Percentiles rank a stretch among this genome's conserved stretches.
Conservation (phyloP, 441 rosid genomes). For the Biscutella laevigata region DNA sequence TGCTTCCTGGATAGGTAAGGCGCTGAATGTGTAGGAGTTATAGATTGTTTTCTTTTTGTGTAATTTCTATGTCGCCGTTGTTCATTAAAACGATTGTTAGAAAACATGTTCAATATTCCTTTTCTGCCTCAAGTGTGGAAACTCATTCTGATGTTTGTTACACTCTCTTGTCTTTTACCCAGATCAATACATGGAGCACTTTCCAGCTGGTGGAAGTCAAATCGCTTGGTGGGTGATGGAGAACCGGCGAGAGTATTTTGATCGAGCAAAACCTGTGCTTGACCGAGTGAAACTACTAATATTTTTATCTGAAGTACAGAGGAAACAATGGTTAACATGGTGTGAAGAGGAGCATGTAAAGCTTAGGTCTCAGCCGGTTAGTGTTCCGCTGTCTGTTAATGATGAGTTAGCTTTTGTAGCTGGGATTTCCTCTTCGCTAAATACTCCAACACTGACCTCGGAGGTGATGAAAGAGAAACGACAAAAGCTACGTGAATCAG, state of each 20-base stretch:
- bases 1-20: constrained; percentile 89
- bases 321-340: constrained; percentile 87
- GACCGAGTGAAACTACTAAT: constrained; percentile 74
- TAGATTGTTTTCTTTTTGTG: background rate
- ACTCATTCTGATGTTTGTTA: background rate
- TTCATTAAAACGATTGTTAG: background rate
- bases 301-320: constrained; percentile 76
- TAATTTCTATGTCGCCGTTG: background rate
- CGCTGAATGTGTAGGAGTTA: no score
- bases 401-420: constrained; percentile 92
- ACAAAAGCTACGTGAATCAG: constrained; percentile 50
- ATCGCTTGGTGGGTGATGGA: constrained; percentile 99
- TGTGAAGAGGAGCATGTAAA: constrained; percentile 71
- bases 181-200: constrained; percentile 81
- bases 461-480: constrained; percentile 61
- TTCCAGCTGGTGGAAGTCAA: constrained; percentile 93
- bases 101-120: background rate
- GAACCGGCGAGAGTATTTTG: constrained; percentile 86
- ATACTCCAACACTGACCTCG: constrained; percentile 47
- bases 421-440: constrained; percentile 62
- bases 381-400: constrained; percentile 80
- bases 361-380: constrained; percentile 69
- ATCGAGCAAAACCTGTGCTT: constrained; percentile 67
- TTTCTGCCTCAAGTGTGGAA: background rate
- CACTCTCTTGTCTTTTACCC: constrained; percentile 18